Base-by-base conservation (phyloP, 257 asterid genomes). In the Eustoma russellianum region DNA sequence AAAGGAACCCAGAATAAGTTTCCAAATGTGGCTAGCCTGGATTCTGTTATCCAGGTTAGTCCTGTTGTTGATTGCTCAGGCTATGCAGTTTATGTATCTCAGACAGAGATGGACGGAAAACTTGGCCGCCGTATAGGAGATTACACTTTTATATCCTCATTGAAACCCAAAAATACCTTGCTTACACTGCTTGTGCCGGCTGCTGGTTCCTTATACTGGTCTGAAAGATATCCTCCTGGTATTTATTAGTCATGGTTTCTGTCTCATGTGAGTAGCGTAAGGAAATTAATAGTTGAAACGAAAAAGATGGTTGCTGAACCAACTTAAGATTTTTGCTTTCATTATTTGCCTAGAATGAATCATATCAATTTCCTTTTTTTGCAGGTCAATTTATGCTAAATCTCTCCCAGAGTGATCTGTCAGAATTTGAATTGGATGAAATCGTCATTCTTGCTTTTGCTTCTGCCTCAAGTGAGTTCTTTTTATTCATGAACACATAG, bases 1-100 rank as follows among this genome's bases (percentile, higher is more conserved):
- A 51, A 69, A 4, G 97, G 98, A 45, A 72, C 33, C 55, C 74
- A 71, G 44, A 77, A 55, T 50, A 92, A 72, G 60, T 85, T 82
- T 63, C 90, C 95, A 12, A 59, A 55, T 61, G 70, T 55, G 1
- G 74, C 66, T 12, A 57, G 60, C 62, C 60, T 61, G 71, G 71
- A 60, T 50, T 68, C 77, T 34, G 94, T 80, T 24, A 77, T 92
- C 62, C 97, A 85, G 67, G 85, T 75, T 55, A 66, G 72, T 74
- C 97, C 94, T 13, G 65, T 81, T 11, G 74, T 80, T 60, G 98
- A 88, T 66, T 92, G 97, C 77, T 84, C 98, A 1, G 97, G 97
- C 0, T 81, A 67, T 50, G 97, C 78, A 9, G 74, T 81, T 50
- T 85, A 77, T 61, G 62, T 83, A 50, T 79, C 97, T 41, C 90